Conservation (phyloP, 1,139 yeast genomes). For the Blastobotrys elegans region DNA sequence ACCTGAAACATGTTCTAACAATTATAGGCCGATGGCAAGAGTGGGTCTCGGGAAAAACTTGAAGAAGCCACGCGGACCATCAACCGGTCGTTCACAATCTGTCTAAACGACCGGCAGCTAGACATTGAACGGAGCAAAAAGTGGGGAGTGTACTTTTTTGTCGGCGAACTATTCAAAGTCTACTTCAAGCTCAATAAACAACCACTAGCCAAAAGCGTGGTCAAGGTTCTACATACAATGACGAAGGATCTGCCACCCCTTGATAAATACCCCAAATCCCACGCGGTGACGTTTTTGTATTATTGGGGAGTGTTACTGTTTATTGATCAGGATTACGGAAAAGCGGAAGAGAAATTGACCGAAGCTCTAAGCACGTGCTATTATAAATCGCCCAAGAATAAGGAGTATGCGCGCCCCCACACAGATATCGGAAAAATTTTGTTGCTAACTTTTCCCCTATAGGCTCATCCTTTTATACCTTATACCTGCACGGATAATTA, state of each 20-base stretch:
- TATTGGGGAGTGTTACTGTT: constrained; percentile 60
- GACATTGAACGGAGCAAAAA: constrained; percentile 49
- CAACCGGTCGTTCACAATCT: constrained; percentile 70
- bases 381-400: constrained; percentile 26
- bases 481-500: constrained; percentile 36
- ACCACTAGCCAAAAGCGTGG: constrained; percentile 73
- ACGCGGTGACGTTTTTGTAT: constrained; percentile 57
- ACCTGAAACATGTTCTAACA: not conserved
- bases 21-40: constrained; percentile 10
- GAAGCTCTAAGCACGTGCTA: constrained; percentile 44
- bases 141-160: constrained; percentile 66
- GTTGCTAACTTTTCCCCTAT: not conserved
- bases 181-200: constrained; percentile 66
- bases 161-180: constrained; percentile 64
- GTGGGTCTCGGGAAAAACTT: constrained; percentile 28
- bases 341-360: constrained; percentile 47
- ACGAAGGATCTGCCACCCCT: constrained; percentile 49
- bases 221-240: constrained; percentile 64
- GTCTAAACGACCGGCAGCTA: constrained; percentile 71
- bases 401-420: constrained; percentile 35
- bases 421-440: not conserved
- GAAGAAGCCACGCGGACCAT: constrained; percentile 53
- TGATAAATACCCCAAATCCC: constrained; percentile 43
- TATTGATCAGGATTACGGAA: constrained; percentile 54
- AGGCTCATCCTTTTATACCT: constrained; percentile 33